A percentile compares a stretch with the other conserved stretches of the same genome.
These are phyloP conservation scores for Xylaria arbuscula DNA, from an alignment of 2,329 filamentous ascomycete species.

Conservation along the genomic window DNA sequence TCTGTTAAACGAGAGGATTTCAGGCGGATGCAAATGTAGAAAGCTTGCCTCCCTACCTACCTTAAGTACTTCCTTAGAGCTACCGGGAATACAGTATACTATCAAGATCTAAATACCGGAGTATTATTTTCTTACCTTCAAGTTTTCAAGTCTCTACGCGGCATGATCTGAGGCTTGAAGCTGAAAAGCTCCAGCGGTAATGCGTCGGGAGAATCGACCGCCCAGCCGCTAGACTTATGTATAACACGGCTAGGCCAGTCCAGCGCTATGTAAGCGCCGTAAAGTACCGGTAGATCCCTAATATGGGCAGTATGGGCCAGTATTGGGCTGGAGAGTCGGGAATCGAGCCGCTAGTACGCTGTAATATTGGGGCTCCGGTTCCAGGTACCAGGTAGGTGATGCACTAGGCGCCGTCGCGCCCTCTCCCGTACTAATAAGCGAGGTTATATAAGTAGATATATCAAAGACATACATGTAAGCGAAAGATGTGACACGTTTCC, in stretches of 20 bases:
- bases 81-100: too few species aligned
- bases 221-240: slow-evolving; percentile 28
- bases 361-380: slow-evolving; percentile 1
- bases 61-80: too few species aligned
- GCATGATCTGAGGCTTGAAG: slow-evolving; percentile 22
- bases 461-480: too few species aligned
- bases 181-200: slow-evolving; percentile 10
- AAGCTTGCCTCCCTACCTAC: too few species aligned
- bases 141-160: background rate
- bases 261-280: background rate
- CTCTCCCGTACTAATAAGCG: too few species aligned
- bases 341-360: slow-evolving; percentile 28
- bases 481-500: too few species aligned
- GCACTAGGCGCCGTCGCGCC: background rate
- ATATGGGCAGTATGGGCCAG: background rate
- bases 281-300: too few species aligned
- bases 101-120: too few species aligned
- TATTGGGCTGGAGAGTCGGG: slow-evolving; percentile 32
- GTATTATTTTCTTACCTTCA: too few species aligned
- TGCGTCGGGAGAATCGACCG: slow-evolving; percentile 33
- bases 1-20: background rate
- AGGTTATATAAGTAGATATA: too few species aligned
- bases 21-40: background rate
- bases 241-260: background rate
- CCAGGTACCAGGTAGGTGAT: slow-evolving; percentile 23